Conservation (phyloP, 2,329 filamentous ascomycete genomes). For the Aspergillus quadricinctus region DNA sequence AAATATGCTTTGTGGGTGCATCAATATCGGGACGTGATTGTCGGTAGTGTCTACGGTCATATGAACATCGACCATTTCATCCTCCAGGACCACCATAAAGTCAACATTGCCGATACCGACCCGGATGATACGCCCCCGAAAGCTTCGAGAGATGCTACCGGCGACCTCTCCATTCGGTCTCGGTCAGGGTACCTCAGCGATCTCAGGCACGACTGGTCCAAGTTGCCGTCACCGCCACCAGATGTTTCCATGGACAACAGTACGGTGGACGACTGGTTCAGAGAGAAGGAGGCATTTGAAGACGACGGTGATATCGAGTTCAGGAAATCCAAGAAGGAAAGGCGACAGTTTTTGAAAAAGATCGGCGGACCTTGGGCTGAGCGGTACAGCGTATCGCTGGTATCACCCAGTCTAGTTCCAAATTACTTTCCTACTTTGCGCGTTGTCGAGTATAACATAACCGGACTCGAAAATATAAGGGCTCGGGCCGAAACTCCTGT, state of each 20-base stretch:
- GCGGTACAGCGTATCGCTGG: constrained; percentile 74
- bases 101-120: constrained; percentile 54
- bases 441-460: constrained; percentile 93
- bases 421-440: constrained; percentile 87
- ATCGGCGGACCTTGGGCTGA: constrained; percentile 81
- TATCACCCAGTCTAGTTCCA: constrained; percentile 83
- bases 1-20: constrained; percentile 89
- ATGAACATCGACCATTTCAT: constrained; percentile 99
- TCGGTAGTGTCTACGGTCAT: constrained; percentile 77
- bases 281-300: constrained; percentile 5
- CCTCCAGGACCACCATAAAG: constrained; percentile 75
- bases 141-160: constrained; percentile 20
- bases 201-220: constrained; percentile 71
- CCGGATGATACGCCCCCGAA: constrained; percentile 14
- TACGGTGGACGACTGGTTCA: constrained; percentile 5
- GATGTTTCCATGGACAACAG: constrained; percentile 14
- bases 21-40: constrained; percentile 86
- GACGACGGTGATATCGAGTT: constrained; percentile 21
- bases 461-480: constrained; percentile 59
- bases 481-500: constrained; percentile 25
- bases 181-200: constrained; percentile 76
- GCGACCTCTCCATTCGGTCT: constrained; percentile 60
- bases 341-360: constrained; percentile 55
- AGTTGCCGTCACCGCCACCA: constrained; percentile 57
- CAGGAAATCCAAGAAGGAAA: constrained; percentile 40